Conservation (phyloP, 2,329 filamentous ascomycete species). For the Phyllosticta paracitricarpa region DNA sequence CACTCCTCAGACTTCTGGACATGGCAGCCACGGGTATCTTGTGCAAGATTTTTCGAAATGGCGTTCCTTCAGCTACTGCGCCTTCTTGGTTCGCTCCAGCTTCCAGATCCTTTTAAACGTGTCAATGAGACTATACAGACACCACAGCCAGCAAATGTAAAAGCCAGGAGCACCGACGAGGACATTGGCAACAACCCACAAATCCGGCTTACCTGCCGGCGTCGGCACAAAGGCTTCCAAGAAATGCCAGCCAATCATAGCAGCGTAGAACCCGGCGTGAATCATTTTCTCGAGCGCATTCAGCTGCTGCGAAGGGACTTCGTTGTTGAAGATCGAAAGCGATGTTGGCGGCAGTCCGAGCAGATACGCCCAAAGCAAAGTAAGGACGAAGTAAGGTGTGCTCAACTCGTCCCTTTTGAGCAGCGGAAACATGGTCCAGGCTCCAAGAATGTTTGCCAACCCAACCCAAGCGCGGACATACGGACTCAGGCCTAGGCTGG, state of each 20-base stretch:
- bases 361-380: constrained; percentile 82
- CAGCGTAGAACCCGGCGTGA: constrained; percentile 65
- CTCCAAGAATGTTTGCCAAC: constrained; percentile 83
- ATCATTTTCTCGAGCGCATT: constrained; percentile 55
- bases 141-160: constrained; percentile 83
- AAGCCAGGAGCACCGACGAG: constrained; percentile 80
- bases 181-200: constrained; percentile 91
- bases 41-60: neutral
- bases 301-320: constrained; percentile 34
- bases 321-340: constrained; percentile 53
- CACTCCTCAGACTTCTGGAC: constrained; percentile 4
- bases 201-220: constrained; percentile 70
- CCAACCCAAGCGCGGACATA: constrained; percentile 81
- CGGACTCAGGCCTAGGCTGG: constrained; percentile 65
- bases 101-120: constrained; percentile 12
- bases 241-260: constrained; percentile 74
- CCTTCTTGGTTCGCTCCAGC: constrained; percentile 31
- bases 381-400: constrained; percentile 76
- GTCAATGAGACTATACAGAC: constrained; percentile 53
- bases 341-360: constrained; percentile 76
- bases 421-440: constrained; percentile 90
- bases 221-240: constrained; percentile 58
- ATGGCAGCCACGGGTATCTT: constrained; percentile 9
- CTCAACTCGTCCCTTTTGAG: constrained; percentile 74
- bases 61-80: constrained; percentile 17